A percentile compares a stretch with the other conserved stretches of the same genome.
These are phyloP conservation scores for Xylariaceae sp. DNA, from an alignment of 2,329 filamentous ascomycete species.

Conservation along the genomic window DNA sequence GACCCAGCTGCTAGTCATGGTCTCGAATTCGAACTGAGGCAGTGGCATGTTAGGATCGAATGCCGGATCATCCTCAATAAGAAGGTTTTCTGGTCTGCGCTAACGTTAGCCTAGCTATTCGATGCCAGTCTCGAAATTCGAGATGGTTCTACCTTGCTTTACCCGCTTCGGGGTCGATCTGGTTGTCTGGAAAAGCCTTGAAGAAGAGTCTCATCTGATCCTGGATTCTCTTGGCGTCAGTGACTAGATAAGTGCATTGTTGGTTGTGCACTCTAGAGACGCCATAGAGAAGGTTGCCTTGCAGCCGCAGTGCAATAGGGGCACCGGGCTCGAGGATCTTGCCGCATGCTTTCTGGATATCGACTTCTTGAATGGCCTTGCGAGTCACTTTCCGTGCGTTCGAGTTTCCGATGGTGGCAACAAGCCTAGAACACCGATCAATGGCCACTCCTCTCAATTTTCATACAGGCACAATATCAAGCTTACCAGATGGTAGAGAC, in stretches of 20 bases:
- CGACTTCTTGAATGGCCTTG: constrained; percentile 82
- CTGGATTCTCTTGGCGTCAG: constrained; percentile 71
- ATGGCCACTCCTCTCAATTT: background rate
- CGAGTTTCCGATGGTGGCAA: constrained; percentile 78
- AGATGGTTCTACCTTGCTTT: constrained; percentile 56
- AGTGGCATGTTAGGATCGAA: constrained; percentile 66
- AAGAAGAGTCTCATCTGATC: constrained; percentile 66
- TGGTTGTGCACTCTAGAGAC: constrained; percentile 80
- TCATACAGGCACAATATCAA: background rate
- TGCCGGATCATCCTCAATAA: constrained; percentile 74
- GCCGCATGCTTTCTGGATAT: constrained; percentile 79
- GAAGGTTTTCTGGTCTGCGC: constrained; percentile 65
- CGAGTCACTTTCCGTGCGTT: constrained; percentile 68
- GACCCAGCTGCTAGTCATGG: constrained; percentile 31
- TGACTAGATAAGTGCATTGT: constrained; percentile 80
- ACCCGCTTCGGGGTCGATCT: constrained; percentile 64
- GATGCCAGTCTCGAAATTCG: no score
- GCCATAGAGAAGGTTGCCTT: constrained; percentile 82
- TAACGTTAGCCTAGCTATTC: constrained; percentile 7
- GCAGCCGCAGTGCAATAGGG: constrained; percentile 83
- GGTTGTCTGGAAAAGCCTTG: constrained; percentile 50
- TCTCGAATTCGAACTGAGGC: constrained; percentile 52
- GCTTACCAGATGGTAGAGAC: no score
- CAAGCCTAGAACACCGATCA: constrained; percentile 57
- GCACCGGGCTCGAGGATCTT: constrained; percentile 79